Evolutionary conservation across 2,329 filamentous ascomycete species (phyloP), one percentile per base, ranked within the genome.

Genomic region (Xylariaceae sp.): DNA sequence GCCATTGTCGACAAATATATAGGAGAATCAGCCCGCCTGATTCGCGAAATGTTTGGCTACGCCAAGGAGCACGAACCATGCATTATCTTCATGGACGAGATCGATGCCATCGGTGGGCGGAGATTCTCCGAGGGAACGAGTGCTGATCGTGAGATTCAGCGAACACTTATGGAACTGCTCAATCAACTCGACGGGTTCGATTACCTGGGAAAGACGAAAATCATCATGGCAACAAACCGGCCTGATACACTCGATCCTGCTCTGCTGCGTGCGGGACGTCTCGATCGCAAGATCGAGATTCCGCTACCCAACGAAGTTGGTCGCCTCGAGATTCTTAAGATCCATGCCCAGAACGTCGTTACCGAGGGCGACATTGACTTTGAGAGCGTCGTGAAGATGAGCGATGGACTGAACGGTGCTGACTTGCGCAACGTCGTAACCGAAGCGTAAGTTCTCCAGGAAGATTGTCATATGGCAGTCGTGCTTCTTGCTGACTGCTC

Each of bases 31-130:
- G 92, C 92, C 26, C 84, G 94, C 51, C 73, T 98, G 51, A 98
- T 98, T 59, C 83, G 92, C 63, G 92, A 98, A 66, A 98, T 98
- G 94, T 98, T 98, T 60, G 94, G 92, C 42, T 98, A 98, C 60
- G 92, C 94, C 57, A 97, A 96, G 68, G 94, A 98, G 64, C 92
- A 98, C 64, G 92, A 98, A 66, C 92, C 92, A 27, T 98, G 92
- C 65, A 98, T 98, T 65, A 98, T 98, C 68, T 98, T 98, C 77
- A 98, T 98, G 92, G 94, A 98, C 73, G 92, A 98, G 69, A 98
- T 98, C 60, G 92, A 98, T 60, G 92, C 92, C 59, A 98, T 98
- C 59, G 92, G 92, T 63, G 94, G 94, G 48, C 81, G 94, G 56
- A 79, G 92, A 56, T 98, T 98, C 67, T 95, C 88, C 1, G 92